Base-by-base conservation (phyloP, 495 filamentous ascomycete species). In the Mytilinidion resinicola region DNA sequence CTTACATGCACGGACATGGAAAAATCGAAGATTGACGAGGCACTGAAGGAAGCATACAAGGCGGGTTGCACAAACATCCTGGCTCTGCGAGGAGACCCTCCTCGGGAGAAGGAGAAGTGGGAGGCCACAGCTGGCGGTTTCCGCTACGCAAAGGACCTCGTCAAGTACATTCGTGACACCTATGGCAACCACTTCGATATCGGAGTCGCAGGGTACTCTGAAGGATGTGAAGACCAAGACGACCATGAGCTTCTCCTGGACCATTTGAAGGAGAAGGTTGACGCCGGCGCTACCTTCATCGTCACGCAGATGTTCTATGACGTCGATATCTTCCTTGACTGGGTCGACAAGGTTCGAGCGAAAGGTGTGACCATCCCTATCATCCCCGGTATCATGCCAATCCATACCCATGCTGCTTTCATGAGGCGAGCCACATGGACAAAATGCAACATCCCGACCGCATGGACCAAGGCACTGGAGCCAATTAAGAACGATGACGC, bases 251-350 rank as follows among this genome's bases (percentile, higher is more conserved):
- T 81, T 21, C 79, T 97, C 68, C 82, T 97, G 56, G 87, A 96
- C 57, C 95, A 97, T 70, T 73, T 97, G 68, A 97, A 97, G 76
- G 89, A 97, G 74, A 99, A 99, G 74, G 85, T 97, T 48, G 95
- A 99, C 74, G 89, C 89, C 48, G 95, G 95, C 38, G 91, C 85
- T 52, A 85, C 88, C 9, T 96, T 96, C 72, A 84, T 99, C 49
- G 86, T 99, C 52, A 97, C 95, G 0, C 95, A 99, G 76, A 99
- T 99, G 95, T 96, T 96, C 73, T 99, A 99, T 74, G 91, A 97
- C 70, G 90, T 84, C 25, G 92, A 99, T 65, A 91, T 88, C 66
- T 99, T 97, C 73, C 72, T 97, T 34, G 77, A 80, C 42, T 99
- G 95, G 95, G 89, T 95, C 35, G 71, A 81, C 55, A 92, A 89